Conservation (phyloP, 2,329 filamentous ascomycete genomes). For the Claviceps pusilla region DNA sequence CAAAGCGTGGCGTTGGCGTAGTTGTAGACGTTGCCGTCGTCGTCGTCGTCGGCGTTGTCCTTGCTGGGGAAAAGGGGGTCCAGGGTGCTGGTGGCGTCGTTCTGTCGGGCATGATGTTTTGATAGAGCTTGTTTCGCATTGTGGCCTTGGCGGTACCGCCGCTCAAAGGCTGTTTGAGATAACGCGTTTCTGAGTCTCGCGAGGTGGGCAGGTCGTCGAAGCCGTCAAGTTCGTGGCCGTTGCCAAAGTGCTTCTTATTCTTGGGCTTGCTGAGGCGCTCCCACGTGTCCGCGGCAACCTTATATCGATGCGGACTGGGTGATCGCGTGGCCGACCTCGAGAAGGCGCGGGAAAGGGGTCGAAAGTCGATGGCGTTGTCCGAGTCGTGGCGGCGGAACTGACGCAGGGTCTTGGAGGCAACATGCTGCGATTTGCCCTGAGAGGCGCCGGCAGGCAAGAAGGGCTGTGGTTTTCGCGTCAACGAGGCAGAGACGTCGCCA, state of each 20-base stretch:
- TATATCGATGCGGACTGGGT: constrained; percentile 40
- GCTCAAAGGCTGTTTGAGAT: constrained; percentile 57
- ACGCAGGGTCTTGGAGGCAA: constrained; percentile 54
- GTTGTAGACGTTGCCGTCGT: constrained; percentile 7
- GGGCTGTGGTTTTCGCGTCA: constrained; percentile 47
- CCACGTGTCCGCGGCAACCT: constrained; percentile 34
- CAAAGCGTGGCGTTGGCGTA: constrained; percentile 42
- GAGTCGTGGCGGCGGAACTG: constrained; percentile 71
- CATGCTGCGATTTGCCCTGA: constrained; percentile 62
- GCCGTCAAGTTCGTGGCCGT: constrained; percentile 78
- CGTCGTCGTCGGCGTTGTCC: constrained; percentile 20
- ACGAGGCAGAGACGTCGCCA: constrained; percentile 34
- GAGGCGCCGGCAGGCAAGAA: constrained; percentile 69
- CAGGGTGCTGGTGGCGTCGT: constrained; percentile 37
- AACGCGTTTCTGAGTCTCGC: constrained; percentile 64
- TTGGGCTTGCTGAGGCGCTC: constrained; percentile 59
- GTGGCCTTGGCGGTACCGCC: constrained; percentile 52
- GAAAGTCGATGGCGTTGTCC: constrained; percentile 47
- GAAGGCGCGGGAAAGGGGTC: constrained; percentile 40
- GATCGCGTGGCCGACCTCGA: constrained; percentile 45
- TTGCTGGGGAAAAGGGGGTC: constrained; percentile 42
- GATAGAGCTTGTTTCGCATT: constrained; percentile 40
- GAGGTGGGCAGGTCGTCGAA: constrained; percentile 95
- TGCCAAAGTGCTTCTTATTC: constrained; percentile 52
- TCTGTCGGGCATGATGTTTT: constrained; percentile 39